Evolutionary conservation across 1,284 basidiomycete genomes (phyloP).

Genomic region (Caloboletus inedulis): DNA sequence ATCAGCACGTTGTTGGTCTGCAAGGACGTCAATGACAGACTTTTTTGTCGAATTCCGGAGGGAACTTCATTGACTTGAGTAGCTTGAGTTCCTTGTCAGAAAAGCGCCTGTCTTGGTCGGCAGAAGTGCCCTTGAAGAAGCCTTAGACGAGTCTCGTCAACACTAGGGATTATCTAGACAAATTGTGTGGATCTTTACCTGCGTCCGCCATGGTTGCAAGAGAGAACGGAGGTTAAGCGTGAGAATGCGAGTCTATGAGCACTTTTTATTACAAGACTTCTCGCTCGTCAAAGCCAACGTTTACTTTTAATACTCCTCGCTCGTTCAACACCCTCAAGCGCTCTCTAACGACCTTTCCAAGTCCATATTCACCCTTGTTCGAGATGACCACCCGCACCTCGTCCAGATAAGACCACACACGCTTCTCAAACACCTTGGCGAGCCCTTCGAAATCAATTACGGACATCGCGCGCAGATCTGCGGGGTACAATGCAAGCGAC

Average conservation of each 20-base stretch:
- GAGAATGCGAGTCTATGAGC: slow-evolving; percentile 14
- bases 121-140: slow-evolving; percentile 85
- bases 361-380: slow-evolving; percentile 29
- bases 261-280: slow-evolving; percentile 24
- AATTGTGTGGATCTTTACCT: slow-evolving; percentile 38
- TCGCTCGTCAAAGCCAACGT: slow-evolving; percentile 33
- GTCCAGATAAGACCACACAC: slow-evolving; percentile 24
- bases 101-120: slow-evolving; percentile 86
- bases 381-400: slow-evolving; percentile 31
- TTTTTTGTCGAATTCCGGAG: slow-evolving; percentile 86
- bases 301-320: slow-evolving; percentile 29
- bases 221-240: slow-evolving; percentile 10
- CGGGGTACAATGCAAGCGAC: slow-evolving; percentile 31
- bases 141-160: slow-evolving; percentile 41
- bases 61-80: slow-evolving; percentile 88
- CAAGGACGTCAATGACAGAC: slow-evolving; percentile 38
- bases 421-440: slow-evolving; percentile 24
- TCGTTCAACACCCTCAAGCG: slow-evolving; percentile 19
- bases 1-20: not conserved
- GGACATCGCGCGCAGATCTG: slow-evolving; percentile 30
- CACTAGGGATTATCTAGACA: not conserved
- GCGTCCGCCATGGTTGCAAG: slow-evolving; percentile 51
- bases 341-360: slow-evolving; percentile 28
- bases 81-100: slow-evolving; percentile 93
- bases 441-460: slow-evolving; percentile 33